phyloP scores from a whole-genome alignment of 164 flowering plant genomes.

The Vitis riparia region DNA sequence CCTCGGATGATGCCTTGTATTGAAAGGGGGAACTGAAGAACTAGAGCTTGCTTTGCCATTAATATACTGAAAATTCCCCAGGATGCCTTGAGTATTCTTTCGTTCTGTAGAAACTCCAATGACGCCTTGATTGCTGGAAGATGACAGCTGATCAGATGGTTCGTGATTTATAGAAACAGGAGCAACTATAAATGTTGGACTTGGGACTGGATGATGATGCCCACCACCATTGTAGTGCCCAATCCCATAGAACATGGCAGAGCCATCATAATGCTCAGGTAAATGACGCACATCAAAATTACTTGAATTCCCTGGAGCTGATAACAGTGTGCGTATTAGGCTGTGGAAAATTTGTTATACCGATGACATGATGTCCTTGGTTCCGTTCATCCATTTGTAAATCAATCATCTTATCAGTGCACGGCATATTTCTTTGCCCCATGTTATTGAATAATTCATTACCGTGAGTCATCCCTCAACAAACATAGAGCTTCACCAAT shows the following conservation, averaged over 20 bases:
- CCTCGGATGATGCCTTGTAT: conserved; percentile 43
- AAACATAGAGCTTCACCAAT: no score
- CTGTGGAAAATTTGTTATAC: conserved; percentile 35
- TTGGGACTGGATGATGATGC: conserved; percentile 41
- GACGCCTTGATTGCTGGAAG: conserved; percentile 45
- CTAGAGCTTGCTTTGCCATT: conserved; percentile 54
- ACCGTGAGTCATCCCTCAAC: no score
- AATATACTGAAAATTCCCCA: conserved; percentile 32
- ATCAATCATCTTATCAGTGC: conserved; percentile 47
- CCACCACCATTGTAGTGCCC: conserved; percentile 44
- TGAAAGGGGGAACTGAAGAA: conserved; percentile 39
- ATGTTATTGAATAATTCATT: conserved; percentile 24
- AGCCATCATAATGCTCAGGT: conserved; percentile 42
- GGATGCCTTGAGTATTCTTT: conserved; percentile 57
- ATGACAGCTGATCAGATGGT: conserved; percentile 41
- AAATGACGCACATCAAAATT: conserved; percentile 38
- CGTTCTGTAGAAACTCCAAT: conserved; percentile 46
- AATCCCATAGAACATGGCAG: conserved; percentile 45
- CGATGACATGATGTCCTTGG: conserved; percentile 38
- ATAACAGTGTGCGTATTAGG: conserved; percentile 39
- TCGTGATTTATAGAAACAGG: conserved; percentile 42
- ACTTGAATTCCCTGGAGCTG: conserved; percentile 43
- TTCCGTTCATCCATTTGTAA: conserved; percentile 49
- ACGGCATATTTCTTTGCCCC: conserved; percentile 60
- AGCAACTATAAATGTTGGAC: conserved; percentile 42